phyloP scores from a whole-genome alignment of 371 early-diverging fungal genomes.

The Syncephalastrum racemosum region DNA sequence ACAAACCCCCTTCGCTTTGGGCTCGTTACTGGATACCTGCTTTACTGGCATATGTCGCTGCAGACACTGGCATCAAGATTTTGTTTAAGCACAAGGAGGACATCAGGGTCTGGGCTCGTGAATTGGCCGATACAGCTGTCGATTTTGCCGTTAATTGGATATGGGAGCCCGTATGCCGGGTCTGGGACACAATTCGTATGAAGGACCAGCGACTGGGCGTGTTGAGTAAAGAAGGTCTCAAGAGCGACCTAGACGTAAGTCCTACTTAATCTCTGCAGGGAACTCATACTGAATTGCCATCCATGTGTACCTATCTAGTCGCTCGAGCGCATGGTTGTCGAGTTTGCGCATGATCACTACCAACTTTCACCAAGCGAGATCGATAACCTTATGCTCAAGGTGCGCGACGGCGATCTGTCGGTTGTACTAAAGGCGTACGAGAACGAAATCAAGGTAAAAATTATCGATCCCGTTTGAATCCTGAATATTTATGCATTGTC shows the following conservation, averaged over 20 bases:
- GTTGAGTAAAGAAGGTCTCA: constrained; percentile 73
- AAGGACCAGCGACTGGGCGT: constrained; percentile 72
- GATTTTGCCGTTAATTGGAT: constrained; percentile 78
- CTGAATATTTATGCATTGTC: not conserved
- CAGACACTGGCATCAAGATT: constrained; percentile 35
- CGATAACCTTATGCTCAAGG: constrained; percentile 35
- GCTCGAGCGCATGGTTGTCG: constrained; percentile 86
- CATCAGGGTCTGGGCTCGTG: constrained; percentile 42
- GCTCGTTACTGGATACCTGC: constrained; percentile 68
- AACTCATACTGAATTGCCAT: not conserved
- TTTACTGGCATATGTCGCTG: constrained; percentile 35
- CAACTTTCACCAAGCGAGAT: constrained; percentile 41
- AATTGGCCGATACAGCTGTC: constrained; percentile 51
- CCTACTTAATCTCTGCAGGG: not conserved
- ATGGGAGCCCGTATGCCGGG: constrained; percentile 68
- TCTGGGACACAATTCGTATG: constrained; percentile 88
- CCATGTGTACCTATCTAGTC: constrained; percentile 42
- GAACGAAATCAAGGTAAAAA: constrained; percentile 65
- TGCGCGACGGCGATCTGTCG: constrained; percentile 79
- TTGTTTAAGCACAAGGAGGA: constrained; percentile 50
- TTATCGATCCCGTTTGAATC: not conserved
- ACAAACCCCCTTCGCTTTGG: constrained; percentile 45
- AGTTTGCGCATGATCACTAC: constrained; percentile 72
- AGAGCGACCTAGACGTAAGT: constrained; percentile 76
- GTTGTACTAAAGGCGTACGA: constrained; percentile 81